phyloP scores from a whole-genome alignment of 208 protist species.

The Trypanosoma congolense region DNA sequence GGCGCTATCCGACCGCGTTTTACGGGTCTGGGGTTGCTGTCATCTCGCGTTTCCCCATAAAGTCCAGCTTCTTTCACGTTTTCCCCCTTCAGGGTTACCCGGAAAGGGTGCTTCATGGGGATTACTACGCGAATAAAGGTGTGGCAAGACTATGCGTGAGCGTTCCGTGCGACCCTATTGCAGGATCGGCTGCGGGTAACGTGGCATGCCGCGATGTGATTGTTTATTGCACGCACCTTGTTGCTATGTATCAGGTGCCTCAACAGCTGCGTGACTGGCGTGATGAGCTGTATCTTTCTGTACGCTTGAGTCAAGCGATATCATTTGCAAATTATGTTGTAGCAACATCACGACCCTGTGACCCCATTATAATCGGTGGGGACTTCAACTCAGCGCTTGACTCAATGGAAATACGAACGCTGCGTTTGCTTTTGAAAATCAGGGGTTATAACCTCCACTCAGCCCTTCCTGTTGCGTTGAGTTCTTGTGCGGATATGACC shows the following conservation, averaged over 20 bases:
- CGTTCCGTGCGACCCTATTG: slow-evolving; percentile 28
- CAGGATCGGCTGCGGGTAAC: not conserved
- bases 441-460: slow-evolving; percentile 63
- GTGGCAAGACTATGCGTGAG: slow-evolving; percentile 56
- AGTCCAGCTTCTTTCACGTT: slow-evolving; percentile 65
- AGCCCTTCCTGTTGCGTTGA: slow-evolving; percentile 43
- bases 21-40: slow-evolving; percentile 83
- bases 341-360: slow-evolving; percentile 58
- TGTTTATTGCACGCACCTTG: slow-evolving; percentile 79
- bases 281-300: slow-evolving; percentile 74
- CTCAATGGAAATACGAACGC: slow-evolving; percentile 76
- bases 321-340: slow-evolving; percentile 71
- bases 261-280: slow-evolving; percentile 48
- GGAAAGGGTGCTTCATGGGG: slow-evolving; percentile 80
- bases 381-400: slow-evolving; percentile 82
- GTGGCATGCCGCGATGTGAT: slow-evolving; percentile 44
- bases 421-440: slow-evolving; percentile 67
- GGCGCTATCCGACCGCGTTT: slow-evolving; percentile 76
- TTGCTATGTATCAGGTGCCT: slow-evolving; percentile 74
- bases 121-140: slow-evolving; percentile 89
- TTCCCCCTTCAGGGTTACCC: slow-evolving; percentile 82
- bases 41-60: slow-evolving; percentile 79
- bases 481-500: not conserved
- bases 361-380: slow-evolving; percentile 74
- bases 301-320: slow-evolving; percentile 75